These are phyloP conservation scores for Anthostomella pinea DNA, from an alignment of 2,329 filamentous ascomycete genomes.

Conservation along the genomic window DNA sequence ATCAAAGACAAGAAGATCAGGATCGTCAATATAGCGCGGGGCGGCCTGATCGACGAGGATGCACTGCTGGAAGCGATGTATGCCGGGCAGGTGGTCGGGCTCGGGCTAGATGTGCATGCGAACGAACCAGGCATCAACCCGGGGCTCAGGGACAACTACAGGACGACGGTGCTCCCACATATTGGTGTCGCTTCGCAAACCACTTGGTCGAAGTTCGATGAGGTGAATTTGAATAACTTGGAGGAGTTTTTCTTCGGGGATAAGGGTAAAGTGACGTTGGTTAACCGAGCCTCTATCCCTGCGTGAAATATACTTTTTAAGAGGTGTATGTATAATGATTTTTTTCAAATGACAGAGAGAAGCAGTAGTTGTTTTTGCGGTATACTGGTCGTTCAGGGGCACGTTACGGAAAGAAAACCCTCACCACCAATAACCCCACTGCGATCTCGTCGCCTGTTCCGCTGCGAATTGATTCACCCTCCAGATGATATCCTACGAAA, in stretches of 20 bases:
- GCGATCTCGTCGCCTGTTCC: no score
- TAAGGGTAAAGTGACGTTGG: conserved; percentile 9
- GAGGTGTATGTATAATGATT: no score
- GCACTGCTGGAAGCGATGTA: conserved; percentile 33
- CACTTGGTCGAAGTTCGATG: conserved; percentile 29
- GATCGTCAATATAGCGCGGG: conserved; percentile 35
- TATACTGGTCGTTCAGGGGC: no score
- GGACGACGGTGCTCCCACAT: conserved; percentile 31
- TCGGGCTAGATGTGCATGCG: conserved; percentile 35
- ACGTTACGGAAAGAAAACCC: no score
- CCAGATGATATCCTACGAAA: no score
- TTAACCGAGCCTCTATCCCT: conserved; percentile 2
- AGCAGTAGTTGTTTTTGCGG: no score
- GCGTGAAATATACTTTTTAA: background rate
- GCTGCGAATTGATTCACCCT: no score
- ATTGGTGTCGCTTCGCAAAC: conserved; percentile 29
- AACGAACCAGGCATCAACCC: conserved; percentile 33
- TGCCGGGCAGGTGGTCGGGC: conserved; percentile 30
- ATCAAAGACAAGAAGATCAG: conserved; percentile 27
- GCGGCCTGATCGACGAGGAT: conserved; percentile 33
- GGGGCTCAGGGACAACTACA: conserved; percentile 29
- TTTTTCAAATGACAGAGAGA: no score
- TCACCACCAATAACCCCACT: no score
- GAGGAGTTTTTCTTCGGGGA: conserved; percentile 23
- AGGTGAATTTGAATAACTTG: conserved; percentile 21